These are phyloP conservation scores for Glaciozyma antarctica DNA, from an alignment of 768 basidiomycete species.

Conservation along the genomic window DNA sequence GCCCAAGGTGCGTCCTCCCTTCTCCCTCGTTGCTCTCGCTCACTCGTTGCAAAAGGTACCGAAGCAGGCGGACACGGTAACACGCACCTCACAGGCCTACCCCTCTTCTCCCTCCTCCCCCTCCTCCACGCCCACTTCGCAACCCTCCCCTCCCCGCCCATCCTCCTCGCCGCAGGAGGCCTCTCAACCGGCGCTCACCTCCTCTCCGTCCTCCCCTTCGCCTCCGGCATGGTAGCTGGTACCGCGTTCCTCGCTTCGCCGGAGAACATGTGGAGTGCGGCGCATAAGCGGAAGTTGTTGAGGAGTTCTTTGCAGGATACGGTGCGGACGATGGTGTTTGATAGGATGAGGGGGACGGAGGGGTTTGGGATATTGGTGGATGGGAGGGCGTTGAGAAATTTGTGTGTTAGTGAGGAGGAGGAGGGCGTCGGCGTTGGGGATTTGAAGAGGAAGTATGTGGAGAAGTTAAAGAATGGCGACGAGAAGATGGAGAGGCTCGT, in stretches of 20 bases:
- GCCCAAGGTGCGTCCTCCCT: slow-evolving; percentile 54
- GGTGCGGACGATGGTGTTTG: slow-evolving; percentile 56
- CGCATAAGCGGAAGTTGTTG: slow-evolving; percentile 50
- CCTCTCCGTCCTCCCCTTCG: slow-evolving; percentile 55
- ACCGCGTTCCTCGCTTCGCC: slow-evolving; percentile 64
- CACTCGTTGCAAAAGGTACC: slow-evolving; percentile 45
- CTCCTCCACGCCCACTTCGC: slow-evolving; percentile 1
- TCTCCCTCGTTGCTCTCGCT: no score
- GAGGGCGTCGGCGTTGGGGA: slow-evolving; percentile 45
- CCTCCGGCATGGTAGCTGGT: slow-evolving; percentile 59
- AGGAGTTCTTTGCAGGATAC: slow-evolving; percentile 36
- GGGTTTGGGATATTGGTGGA: slow-evolving; percentile 46
- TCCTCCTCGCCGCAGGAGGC: slow-evolving; percentile 60
- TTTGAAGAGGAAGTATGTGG: slow-evolving; percentile 45
- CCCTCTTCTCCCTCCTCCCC: slow-evolving; percentile 35
- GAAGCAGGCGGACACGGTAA: slow-evolving; percentile 73
- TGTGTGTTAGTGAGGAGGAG: slow-evolving; percentile 53
- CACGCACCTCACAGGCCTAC: slow-evolving; percentile 45
- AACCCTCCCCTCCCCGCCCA: not conserved
- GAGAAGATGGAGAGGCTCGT: slow-evolving; percentile 45
- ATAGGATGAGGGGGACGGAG: slow-evolving; percentile 46
- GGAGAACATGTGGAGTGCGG: slow-evolving; percentile 49
- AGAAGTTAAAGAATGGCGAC: slow-evolving; percentile 45
- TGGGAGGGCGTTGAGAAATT: slow-evolving; percentile 53
- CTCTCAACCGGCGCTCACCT: slow-evolving; percentile 56